Evolutionary conservation across 75 land plant species (phyloP), one percentile per base, ranked within the genome.

Genomic region (Ceratopteris richardii): DNA sequence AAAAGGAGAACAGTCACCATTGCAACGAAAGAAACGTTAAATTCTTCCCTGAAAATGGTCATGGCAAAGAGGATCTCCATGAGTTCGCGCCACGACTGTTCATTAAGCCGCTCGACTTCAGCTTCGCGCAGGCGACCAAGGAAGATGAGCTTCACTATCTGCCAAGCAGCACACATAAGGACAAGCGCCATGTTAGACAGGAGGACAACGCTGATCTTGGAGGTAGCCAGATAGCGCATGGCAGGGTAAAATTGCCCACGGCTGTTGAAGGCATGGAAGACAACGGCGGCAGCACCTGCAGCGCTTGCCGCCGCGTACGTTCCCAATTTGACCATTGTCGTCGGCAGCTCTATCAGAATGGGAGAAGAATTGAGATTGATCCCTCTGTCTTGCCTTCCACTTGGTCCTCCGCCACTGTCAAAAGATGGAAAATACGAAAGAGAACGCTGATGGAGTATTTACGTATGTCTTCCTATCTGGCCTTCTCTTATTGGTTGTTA

Each of bases 41-140:
- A 94, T 52, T 94, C 98, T 41, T 89, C 87, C 22, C 98, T 56
- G 65, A 94, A 94, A 27, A 94, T 89, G 5, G 98, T 94, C 63
- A 94, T 81, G 4, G 98, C 98, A 63, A 94, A 94, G 1, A 94
- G 79, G 29, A 94, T 88, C 48, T 94, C 98, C 96, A 94, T 86
- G 23, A 94, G 73, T 66, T 94, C 98, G 19, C 90, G 66, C 96
- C 90, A 83, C 0, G 88, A 80, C 68, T 89, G 98, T 54, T 94
- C 98, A 71, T 94, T 94, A 41, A 94, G 66, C 57, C 96, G 88
- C 68, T 94, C 98, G 24, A 94, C 85, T 69, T 94, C 98, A 2
- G 91, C 98, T 63, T 94, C 98, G 7, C 98, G 71, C 18, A 94
- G 84, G 17, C 76, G 53, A 3, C 98, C 98, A 11, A 94, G 82